These are phyloP conservation scores for Cytospora schulzeri DNA, from an alignment of 2,329 filamentous ascomycete species.

Conservation along the genomic window DNA sequence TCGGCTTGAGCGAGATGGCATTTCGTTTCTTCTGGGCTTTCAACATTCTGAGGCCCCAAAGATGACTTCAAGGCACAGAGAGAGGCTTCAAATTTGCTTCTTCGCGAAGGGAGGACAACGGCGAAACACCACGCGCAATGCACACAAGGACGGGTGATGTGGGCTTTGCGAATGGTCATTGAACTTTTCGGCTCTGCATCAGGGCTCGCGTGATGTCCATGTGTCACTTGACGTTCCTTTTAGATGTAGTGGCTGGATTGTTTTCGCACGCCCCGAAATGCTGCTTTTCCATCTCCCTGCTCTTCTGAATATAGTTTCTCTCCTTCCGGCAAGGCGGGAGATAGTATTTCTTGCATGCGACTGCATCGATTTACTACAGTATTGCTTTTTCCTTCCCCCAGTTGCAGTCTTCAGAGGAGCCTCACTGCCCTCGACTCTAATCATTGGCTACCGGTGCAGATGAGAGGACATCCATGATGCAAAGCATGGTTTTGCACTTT, in stretches of 20 bases:
- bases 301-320: slow-evolving; percentile 8
- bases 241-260: slow-evolving; percentile 10
- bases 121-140: not conserved
- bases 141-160: not conserved
- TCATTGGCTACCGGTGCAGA: slow-evolving; percentile 16
- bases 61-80: slow-evolving; percentile 6
- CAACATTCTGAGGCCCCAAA: not conserved
- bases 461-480: slow-evolving; percentile 18
- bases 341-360: slow-evolving; percentile 12
- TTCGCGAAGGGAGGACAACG: not conserved
- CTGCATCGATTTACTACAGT: slow-evolving; percentile 10
- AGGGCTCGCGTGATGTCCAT: slow-evolving; percentile 6
- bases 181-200: slow-evolving; percentile 4
- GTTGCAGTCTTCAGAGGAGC: not conserved
- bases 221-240: slow-evolving; percentile 12
- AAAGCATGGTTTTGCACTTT: not conserved
- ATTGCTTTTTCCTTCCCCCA: slow-evolving; percentile 12
- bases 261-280: slow-evolving; percentile 1
- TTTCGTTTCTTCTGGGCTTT: slow-evolving; percentile 10
- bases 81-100: not conserved
- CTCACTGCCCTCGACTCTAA: not conserved
- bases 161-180: not conserved
- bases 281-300: slow-evolving; percentile 12
- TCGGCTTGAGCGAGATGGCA: slow-evolving; percentile 19
- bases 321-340: slow-evolving; percentile 4